Evolutionary conservation across 306 rosid genomes (phyloP).

Genomic region (Begonia masoniana): DNA sequence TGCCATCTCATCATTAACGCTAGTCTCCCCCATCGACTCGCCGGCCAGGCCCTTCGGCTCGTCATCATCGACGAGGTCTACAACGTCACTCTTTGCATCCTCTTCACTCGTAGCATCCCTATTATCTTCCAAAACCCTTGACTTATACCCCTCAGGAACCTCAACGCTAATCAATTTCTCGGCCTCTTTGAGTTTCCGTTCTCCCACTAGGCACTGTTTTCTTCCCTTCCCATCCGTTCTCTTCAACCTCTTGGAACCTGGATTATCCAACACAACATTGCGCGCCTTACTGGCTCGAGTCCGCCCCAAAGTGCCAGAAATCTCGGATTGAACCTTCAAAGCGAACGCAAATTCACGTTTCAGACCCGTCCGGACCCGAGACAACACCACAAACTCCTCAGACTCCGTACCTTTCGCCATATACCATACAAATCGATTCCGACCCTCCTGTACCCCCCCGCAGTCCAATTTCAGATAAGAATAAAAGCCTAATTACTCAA

Average conservation of each 20-base stretch:
- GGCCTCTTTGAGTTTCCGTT: neutral
- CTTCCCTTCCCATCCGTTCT: slow-evolving; percentile 1
- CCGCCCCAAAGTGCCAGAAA: slow-evolving; percentile 36
- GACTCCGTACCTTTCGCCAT: slow-evolving; percentile 90
- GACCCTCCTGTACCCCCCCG: neutral
- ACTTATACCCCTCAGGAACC: slow-evolving; percentile 10
- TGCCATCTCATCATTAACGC: slow-evolving; percentile 4
- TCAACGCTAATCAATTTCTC: neutral
- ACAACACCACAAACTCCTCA: slow-evolving; percentile 44
- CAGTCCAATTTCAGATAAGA: neutral
- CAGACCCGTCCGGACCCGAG: slow-evolving; percentile 48
- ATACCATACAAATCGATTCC: slow-evolving; percentile 2
- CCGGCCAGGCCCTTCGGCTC: slow-evolving; percentile 12
- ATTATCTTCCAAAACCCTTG: slow-evolving; percentile 25
- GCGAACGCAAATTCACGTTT: slow-evolving; percentile 65
- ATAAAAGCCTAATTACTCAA: neutral
- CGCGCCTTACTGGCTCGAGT: slow-evolving; percentile 28
- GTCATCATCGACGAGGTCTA: slow-evolving; percentile 10
- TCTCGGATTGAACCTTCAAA: slow-evolving; percentile 43
- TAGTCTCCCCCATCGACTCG: slow-evolving; percentile 14
- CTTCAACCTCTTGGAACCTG: slow-evolving; percentile 20
- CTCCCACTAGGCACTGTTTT: neutral
- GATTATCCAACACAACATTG: slow-evolving; percentile 10
- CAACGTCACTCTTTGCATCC: slow-evolving; percentile 31
- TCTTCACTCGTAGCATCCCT: slow-evolving; percentile 61